Percentiles rank a stretch among this genome's conserved stretches.
Conservation (phyloP, 192 early-diverging fungal species). For the Funneliformis geosporum region DNA sequence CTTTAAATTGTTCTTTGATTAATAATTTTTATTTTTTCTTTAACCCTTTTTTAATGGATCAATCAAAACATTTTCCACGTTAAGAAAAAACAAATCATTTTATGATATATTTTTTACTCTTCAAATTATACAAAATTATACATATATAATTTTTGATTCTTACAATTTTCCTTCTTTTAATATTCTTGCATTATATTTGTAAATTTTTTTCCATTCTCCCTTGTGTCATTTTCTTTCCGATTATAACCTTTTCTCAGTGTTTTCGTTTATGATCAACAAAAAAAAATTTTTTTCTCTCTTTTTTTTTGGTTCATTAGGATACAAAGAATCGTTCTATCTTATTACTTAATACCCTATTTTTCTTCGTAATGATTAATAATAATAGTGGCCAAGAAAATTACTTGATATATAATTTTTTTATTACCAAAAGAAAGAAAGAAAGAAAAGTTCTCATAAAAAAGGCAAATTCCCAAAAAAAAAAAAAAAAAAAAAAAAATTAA, state of each 20-base stretch:
- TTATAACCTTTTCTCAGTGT: background rate
- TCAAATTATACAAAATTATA: background rate
- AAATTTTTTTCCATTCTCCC: background rate
- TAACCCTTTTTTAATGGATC: background rate
- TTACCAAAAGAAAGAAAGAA: background rate
- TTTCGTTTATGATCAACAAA: background rate
- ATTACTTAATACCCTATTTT: no score
- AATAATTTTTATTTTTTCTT: background rate
- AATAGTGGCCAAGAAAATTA: no score
- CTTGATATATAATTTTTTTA: no score
- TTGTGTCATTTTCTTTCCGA: background rate
- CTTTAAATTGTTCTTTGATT: background rate
- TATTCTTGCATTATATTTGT: background rate
- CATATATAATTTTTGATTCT: background rate
- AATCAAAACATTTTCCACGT: background rate
- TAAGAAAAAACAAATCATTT: background rate
- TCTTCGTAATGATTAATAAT: no score
- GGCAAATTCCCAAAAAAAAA: background rate
- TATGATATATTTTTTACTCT: background rate
- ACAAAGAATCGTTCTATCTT: background rate
- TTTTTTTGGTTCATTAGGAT: background rate
- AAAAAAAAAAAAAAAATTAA: background rate
- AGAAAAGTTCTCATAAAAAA: background rate
- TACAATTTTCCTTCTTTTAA: background rate
- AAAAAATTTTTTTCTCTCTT: background rate